Evolutionary conservation across 2,329 filamentous ascomycete species (phyloP), one percentile per base, ranked within the genome.

Genomic region (Spiromastix sp.): DNA sequence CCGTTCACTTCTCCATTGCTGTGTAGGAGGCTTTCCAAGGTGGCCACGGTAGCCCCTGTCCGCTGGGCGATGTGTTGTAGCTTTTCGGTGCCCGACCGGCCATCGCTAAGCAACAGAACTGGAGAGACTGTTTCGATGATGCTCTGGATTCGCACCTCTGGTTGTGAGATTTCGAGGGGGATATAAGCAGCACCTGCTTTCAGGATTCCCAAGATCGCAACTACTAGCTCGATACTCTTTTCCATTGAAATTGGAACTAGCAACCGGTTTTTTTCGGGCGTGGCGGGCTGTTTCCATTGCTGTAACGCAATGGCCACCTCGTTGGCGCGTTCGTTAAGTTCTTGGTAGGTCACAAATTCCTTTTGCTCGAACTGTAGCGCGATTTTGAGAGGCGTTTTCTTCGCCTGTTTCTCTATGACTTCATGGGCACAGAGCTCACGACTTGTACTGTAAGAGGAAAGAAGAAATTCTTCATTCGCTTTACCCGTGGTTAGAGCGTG

Each of bases 151-250:
- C 83, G 67, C 7, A 74, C 68, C 1, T 50, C 13, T 0, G 85
- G 83, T 0, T 78, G 81, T 10, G 70, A 74, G 1, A 83, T 80
- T 1, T 84, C 67, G 4, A 93, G 64, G 0, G 85, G 84, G 13
- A 93, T 59, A 49, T 91, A 91, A 5, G 77, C 84, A 47, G 77
- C 79, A 4, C 85, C 84, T 4, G 75, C 63, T 49, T 93, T 93
- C 19, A 84, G 56, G 15, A 79, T 7, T 12, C 13, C 21, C 18
- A 34, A 10, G 19, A 34, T 34, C 9, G 32, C 56, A 25, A 58
- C 48, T 29, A 46, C 50, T 38, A 56, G 46, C 33, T 47, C 55
- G 16, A 42, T 41, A 17, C 56, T 36, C 2, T 46, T 46, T n/a
- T 48, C 51, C 17, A 48, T 50, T 9, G 48, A 40, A 6, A 47